Evolutionary conservation across 2,329 filamentous ascomycete species (phyloP), one percentile per base, ranked within the genome.

Genomic region (Penicillium sclerotigenum): DNA sequence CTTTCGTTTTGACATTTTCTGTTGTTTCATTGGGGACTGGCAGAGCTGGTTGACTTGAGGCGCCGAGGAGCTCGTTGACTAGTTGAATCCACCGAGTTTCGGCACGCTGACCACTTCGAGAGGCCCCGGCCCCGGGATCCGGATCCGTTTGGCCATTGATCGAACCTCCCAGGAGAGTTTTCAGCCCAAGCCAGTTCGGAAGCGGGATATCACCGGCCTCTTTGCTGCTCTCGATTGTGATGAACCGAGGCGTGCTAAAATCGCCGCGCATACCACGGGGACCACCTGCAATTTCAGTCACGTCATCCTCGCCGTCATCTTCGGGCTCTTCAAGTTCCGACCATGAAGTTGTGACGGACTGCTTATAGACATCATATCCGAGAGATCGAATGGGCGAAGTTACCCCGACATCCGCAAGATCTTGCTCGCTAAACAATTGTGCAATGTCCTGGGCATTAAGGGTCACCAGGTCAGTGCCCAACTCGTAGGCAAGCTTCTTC

Each of bases 401-500:
- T 9, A 63, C 61, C 1, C 68, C 67, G 8, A 64, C 63, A 45
- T 75, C 71, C 9, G 70, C 68, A 31, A 74, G 61, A 38, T 75
- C 73, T 41, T 78, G 74, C 57, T 80, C 72, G 36, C 68, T 71
- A 54, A 75, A 76, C 11, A 78, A 60, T 58, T 77, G 72, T 26
- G 75, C 73, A 56, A 78, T 77, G 63, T 79, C 77, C 58, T 77
- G 75, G 16, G 75, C 75, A 60, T 77, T 75, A 43, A 79, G 66
- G 0, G 72, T 77, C 42, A 78, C 67, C 49, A 78, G 49, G 59
- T 78, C 73, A 28, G 73, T 68, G 13, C 69, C 64, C 75, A 88
- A 75, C 33, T 84, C 80, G 13, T 76, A 75, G 0, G 88, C 88
- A 41, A 88, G 75, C 48, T 83, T 80, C 57, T 83, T 79, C 2